phyloP scores from a whole-genome alignment of 176 grass and related monocot species.

The Calamus simplicifolius region DNA sequence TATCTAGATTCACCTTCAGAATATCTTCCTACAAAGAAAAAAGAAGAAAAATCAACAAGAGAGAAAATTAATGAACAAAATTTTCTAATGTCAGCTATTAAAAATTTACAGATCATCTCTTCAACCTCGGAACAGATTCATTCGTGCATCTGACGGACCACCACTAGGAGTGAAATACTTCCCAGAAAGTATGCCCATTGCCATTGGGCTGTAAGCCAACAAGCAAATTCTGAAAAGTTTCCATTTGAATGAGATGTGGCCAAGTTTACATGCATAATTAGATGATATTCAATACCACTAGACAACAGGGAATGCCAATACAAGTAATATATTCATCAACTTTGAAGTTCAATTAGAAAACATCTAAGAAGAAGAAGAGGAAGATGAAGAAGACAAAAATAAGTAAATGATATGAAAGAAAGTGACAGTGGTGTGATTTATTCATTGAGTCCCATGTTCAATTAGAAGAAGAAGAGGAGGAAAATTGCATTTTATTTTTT shows the following conservation, averaged over 20 bases:
- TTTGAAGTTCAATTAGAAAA: too few relatives aligned
- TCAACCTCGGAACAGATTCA: constrained; percentile 84
- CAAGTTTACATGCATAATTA: not conserved
- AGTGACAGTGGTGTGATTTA: too few relatives aligned
- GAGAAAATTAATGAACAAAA: not conserved
- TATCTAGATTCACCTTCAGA: constrained; percentile 91
- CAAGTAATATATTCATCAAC: too few relatives aligned
- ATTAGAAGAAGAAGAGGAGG: too few relatives aligned
- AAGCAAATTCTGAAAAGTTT: constrained; percentile 49
- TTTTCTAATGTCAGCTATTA: too few relatives aligned
- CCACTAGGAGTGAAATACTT: constrained; percentile 51
- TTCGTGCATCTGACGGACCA: constrained; percentile 48
- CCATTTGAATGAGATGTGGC: constrained; percentile 7
- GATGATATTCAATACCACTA: not conserved
- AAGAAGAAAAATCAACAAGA: constrained; percentile 9
- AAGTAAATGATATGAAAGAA: too few relatives aligned
- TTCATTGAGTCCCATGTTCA: too few relatives aligned
- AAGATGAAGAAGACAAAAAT: too few relatives aligned
- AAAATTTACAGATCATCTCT: not conserved
- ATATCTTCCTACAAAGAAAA: constrained; percentile 54
- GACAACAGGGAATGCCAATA: too few relatives aligned
- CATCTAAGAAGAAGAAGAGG: too few relatives aligned
- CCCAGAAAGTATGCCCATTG: constrained; percentile 92
- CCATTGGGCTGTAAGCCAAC: constrained; percentile 91
- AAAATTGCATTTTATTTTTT: too few relatives aligned